These are phyloP conservation scores for Lactifluus volemus DNA, from an alignment of 768 basidiomycete genomes.

Conservation along the genomic window DNA sequence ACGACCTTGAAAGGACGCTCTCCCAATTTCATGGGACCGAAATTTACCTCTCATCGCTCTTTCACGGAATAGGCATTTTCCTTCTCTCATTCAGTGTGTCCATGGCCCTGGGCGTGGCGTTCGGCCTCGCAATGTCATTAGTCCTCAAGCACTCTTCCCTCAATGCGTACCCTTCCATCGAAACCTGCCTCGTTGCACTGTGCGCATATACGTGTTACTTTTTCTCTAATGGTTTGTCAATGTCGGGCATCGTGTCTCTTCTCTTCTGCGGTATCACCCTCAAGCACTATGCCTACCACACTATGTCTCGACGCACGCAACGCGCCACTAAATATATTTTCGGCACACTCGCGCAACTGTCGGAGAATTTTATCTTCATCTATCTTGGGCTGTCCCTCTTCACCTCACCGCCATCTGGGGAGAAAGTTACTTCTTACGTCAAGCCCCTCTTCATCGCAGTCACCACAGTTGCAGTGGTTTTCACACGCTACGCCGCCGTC, in stretches of 20 bases:
- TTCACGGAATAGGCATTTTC: constrained; percentile 97
- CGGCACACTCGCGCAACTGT: constrained; percentile 84
- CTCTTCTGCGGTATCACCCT: constrained; percentile 98
- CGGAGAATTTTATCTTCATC: constrained; percentile 99
- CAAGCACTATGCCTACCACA: constrained; percentile 99
- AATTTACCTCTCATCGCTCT: constrained; percentile 78
- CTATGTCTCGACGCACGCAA: constrained; percentile 94
- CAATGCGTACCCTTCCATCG: constrained; percentile 81
- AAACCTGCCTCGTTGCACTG: constrained; percentile 92
- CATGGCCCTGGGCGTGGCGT: constrained; percentile 87
- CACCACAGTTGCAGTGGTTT: constrained; percentile 84
- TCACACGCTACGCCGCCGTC: constrained; percentile 91
- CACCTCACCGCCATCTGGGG: constrained; percentile 71
- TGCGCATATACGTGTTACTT: constrained; percentile 97
- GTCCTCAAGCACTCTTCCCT: constrained; percentile 92
- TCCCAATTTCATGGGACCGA: constrained; percentile 87
- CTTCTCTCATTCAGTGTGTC: constrained; percentile 90
- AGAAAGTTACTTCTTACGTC: constrained; percentile 74
- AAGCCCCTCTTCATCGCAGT: constrained; percentile 94
- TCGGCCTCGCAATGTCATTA: constrained; percentile 86
- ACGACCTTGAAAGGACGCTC: constrained; percentile 53
- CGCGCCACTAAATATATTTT: constrained; percentile 94
- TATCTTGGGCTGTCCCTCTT: constrained; percentile 97
- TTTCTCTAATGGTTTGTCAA: constrained; percentile 91
- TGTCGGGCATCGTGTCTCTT: constrained; percentile 95